These are phyloP conservation scores for Hericium erinaceus DNA, from an alignment of 768 basidiomycete genomes.

Conservation along the genomic window DNA sequence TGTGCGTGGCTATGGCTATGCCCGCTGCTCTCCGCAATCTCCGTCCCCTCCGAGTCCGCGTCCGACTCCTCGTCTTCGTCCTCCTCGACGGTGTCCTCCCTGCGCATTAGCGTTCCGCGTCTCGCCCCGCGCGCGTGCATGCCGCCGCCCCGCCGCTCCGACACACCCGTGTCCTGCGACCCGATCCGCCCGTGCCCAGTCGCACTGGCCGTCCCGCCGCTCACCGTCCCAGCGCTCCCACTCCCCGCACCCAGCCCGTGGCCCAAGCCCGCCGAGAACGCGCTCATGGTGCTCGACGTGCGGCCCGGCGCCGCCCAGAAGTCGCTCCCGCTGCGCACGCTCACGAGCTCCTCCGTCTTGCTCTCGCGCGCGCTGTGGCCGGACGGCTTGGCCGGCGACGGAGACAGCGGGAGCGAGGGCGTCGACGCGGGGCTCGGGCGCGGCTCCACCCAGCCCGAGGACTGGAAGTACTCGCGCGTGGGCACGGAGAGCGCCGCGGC, in stretches of 20 bases:
- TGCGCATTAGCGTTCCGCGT: neutral
- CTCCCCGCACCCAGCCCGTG: neutral
- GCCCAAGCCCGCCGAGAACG: conserved; percentile 31
- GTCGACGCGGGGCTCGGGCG: conserved; percentile 18
- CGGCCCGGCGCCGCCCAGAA: conserved; percentile 56
- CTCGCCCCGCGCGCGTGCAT: neutral
- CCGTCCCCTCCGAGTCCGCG: conserved; percentile 51
- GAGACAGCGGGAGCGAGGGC: conserved; percentile 16
- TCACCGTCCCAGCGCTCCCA: neutral
- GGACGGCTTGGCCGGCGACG: neutral
- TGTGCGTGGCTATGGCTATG: conserved; percentile 16
- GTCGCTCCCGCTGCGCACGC: conserved; percentile 60
- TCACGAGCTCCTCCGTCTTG: conserved; percentile 25
- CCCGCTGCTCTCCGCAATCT: conserved; percentile 34
- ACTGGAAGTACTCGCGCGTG: conserved; percentile 80
- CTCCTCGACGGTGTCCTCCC: conserved; percentile 17
- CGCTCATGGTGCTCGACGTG: conserved; percentile 44
- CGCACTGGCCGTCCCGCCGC: neutral
- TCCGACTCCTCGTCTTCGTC: conserved; percentile 53
- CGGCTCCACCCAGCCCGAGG: conserved; percentile 66
- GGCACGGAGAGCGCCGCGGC: conserved; percentile 75
- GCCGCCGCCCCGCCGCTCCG: neutral
- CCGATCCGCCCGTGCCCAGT: neutral
- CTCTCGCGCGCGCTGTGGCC: conserved; percentile 1
- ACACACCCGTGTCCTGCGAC: conserved; percentile 6